These are phyloP conservation scores for Fusarium torulosum DNA, from an alignment of 2,329 filamentous ascomycete species.

Conservation along the genomic window DNA sequence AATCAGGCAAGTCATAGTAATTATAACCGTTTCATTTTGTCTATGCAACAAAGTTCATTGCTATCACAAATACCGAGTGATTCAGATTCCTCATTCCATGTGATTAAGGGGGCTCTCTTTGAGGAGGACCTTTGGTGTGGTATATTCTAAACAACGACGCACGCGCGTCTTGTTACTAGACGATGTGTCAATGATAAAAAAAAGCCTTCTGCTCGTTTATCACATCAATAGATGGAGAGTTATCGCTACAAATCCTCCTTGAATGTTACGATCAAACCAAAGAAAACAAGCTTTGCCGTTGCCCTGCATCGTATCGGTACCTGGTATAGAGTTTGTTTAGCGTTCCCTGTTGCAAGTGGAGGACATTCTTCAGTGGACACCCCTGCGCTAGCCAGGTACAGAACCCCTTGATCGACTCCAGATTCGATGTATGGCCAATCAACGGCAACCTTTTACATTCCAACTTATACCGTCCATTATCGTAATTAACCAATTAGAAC, in stretches of 20 bases:
- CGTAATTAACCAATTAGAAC: no score
- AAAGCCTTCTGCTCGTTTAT: slow-evolving; percentile 1
- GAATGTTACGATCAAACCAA: neutral
- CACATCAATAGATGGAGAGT: neutral
- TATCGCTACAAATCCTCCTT: neutral
- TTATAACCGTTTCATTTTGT: slow-evolving; percentile 15
- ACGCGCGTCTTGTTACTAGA: neutral
- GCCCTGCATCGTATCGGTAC: neutral
- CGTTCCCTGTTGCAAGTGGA: neutral
- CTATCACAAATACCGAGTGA: slow-evolving; percentile 15
- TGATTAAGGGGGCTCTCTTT: slow-evolving; percentile 8
- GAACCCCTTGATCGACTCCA: slow-evolving; percentile 8
- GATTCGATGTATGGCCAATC: slow-evolving; percentile 21
- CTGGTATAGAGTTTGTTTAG: slow-evolving; percentile 19
- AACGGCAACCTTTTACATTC: slow-evolving; percentile 20
- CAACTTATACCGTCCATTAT: neutral
- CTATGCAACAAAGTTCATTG: slow-evolving; percentile 5
- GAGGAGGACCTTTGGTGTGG: slow-evolving; percentile 2
- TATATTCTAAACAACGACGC: neutral
- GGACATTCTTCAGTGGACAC: slow-evolving; percentile 11
- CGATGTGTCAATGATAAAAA: neutral
- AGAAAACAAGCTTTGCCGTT: neutral
- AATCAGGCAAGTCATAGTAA: slow-evolving; percentile 15
- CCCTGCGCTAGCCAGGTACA: slow-evolving; percentile 36
- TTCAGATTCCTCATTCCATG: slow-evolving; percentile 27